Conservation (phyloP, 2,329 filamentous ascomycete species). For the Aspergillus pseudoterreus region DNA sequence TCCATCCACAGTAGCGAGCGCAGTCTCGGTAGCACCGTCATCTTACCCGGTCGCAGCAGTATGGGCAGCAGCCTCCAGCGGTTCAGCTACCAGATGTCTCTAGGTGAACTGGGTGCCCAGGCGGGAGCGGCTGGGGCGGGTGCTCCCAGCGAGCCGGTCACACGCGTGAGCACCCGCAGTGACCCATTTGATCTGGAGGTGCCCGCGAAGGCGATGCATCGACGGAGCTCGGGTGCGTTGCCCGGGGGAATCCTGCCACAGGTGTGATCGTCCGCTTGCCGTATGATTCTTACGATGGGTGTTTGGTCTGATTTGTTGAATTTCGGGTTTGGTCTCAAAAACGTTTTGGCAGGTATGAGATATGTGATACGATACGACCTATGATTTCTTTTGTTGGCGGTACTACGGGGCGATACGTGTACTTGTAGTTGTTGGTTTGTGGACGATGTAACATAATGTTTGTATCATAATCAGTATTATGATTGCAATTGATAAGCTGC, state of each 20-base stretch:
- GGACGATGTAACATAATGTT: background rate
- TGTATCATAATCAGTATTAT: background rate
- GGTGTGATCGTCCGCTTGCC: background rate
- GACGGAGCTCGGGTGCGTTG: slow-evolving; percentile 8
- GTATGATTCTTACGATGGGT: background rate
- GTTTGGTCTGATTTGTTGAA: background rate
- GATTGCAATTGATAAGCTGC: too few species aligned
- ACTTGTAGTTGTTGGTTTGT: background rate
- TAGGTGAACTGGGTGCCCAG: slow-evolving; percentile 3
- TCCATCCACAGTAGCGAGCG: slow-evolving; percentile 16
- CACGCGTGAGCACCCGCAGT: slow-evolving; percentile 24
- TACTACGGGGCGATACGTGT: background rate
- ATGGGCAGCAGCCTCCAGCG: slow-evolving; percentile 16
- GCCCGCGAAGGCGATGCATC: slow-evolving; percentile 30
- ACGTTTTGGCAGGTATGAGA: slow-evolving; percentile 1
- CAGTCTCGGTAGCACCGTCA: slow-evolving; percentile 26
- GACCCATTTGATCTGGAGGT: slow-evolving; percentile 36
- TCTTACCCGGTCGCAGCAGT: slow-evolving; percentile 25
- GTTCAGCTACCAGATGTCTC: slow-evolving; percentile 13
- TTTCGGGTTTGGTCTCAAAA: background rate
- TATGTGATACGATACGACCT: slow-evolving; percentile 9
- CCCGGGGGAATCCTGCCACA: slow-evolving; percentile 4
- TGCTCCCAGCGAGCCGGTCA: slow-evolving; percentile 3
- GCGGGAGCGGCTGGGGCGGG: background rate
- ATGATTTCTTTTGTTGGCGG: background rate